Base-by-base conservation (phyloP, 768 basidiomycete species). In the Mycena galericulata region DNA sequence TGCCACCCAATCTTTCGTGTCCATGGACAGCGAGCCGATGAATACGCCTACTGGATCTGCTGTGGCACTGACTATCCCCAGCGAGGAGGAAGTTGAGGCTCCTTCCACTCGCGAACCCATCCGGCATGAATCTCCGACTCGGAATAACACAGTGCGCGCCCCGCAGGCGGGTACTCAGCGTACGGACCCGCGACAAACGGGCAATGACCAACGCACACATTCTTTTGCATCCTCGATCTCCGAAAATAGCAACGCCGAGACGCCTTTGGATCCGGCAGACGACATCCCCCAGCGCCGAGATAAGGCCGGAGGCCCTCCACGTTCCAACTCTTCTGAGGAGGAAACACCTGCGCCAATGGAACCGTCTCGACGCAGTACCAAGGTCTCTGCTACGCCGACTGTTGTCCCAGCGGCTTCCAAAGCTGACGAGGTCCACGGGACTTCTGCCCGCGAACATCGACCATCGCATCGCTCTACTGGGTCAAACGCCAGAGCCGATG, bases 1-100 rank as follows among this genome's bases (percentile, higher is more conserved):
- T 5, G 70, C 70, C 15, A 68, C 70, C 11, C 70, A 71, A 14
- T 71, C 70, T 0, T 71, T 71, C 49, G 66, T 65, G 51, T 71
- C 70, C 18, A 30, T 68, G 49, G 58, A 68, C 15, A 68, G 43
- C 20, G 62, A 45, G 12, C 27, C 65, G 2, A 54, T 27, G 18
- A 65, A 57, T 15, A 71, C 70, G 14, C 58, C 62, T 3, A 68
- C 57, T 5, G 57, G 56, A 12, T 68, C 70, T 0, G 26, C 62
- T 8, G 59, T 36, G 3, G 70, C 65, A 10, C 41, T 67, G 20
- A 32, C 14, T 10, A 60, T 40, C 38, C 30, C 57, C 51, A 65
- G 66, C 59, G 70, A 71, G 9, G 43, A 40, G 1, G 65, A 67
- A 29, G 15, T 7, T 8, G 29, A 29, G 9, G 36, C 3, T 14